Base-by-base conservation (phyloP, 352 stramenopile genomes). In the Pythium dissimile region DNA sequence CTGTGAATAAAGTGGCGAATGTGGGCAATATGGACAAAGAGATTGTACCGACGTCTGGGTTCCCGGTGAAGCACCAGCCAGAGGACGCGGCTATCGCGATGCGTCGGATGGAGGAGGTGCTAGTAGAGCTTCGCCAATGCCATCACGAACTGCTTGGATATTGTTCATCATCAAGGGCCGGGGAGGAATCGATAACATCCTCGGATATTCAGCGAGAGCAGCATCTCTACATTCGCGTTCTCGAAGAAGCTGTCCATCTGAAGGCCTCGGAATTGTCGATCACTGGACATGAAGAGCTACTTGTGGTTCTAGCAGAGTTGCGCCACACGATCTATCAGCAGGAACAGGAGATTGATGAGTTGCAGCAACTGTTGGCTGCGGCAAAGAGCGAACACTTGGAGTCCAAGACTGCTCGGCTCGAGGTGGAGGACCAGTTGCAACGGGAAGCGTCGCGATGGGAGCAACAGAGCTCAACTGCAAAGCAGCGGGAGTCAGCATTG, bases 311-410 rank as follows among this genome's bases (percentile, higher is more conserved):
- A 12, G 78, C 78, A 0, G 81, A 91, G 70, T 60, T 94, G 11
- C 71, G 84, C 0, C 81, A 94, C 35, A 92, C 81, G 3, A 86
- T 89, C 26, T 89, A 87, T 37, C 52, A 83, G 39, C 84, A 90
- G 60, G 79, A 89, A 34, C 75, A 79, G 21, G 75, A 84, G 31
- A 39, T 89, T 7, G 64, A 59, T 3, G 62, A 77, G 10, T 13
- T 56, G 1, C 48, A 69, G 3, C 31, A 67, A 21, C 12, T 45
- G 24, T 13, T 62, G 5, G 38, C 24, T 10, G 20, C n/a, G 1
- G 18, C 21, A 18, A 64, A 54, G 37, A 60, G 61, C 23, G 57
- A 51, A 16, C 16, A 35, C 18, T 5, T 61, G 7, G 35, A 51
- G 26, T 65, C 44, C 28, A 64, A 61, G 30, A 52, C 42, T 15